Evolutionary conservation across 805 yeast genomes (phyloP).

Genomic region (Grigorovia yakushimaensis): DNA sequence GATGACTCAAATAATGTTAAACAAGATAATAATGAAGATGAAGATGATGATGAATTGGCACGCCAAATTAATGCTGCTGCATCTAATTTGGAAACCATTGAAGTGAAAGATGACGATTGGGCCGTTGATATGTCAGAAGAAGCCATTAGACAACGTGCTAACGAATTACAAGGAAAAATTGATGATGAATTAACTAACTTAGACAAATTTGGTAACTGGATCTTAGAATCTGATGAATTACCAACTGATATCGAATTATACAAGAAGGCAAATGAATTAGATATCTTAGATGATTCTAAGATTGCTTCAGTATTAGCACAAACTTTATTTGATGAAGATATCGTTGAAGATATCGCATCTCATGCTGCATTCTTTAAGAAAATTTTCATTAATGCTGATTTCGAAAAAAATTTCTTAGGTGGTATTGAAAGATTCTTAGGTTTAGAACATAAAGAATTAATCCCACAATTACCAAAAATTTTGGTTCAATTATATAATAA

Average conservation of each 20-base stretch:
- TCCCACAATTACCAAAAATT: conserved; percentile 69
- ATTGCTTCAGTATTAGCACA: conserved; percentile 90
- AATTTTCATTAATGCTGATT: conserved; percentile 48
- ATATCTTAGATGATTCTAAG: conserved; percentile 58
- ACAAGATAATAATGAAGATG: conserved; percentile 41
- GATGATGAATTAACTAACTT: conserved; percentile 40
- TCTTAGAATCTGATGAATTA: conserved; percentile 50
- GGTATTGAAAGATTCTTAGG: conserved; percentile 94
- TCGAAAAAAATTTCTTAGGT: conserved; percentile 85
- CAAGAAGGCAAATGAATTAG: conserved; percentile 77
- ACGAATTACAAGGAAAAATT: conserved; percentile 63
- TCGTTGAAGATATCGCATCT: conserved; percentile 57
- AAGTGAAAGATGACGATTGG: conserved; percentile 87
- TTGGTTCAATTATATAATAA: conserved; percentile 71
- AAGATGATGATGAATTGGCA: conserved; percentile 63
- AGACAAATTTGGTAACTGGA: conserved; percentile 86
- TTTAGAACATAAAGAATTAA: conserved; percentile 60
- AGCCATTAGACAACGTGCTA: conserved; percentile 87
- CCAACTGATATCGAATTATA: conserved; percentile 86
- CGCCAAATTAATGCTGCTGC: conserved; percentile 80
- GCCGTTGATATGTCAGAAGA: conserved; percentile 95
- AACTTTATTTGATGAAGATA: conserved; percentile 69
- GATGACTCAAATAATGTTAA: conserved; percentile 24
- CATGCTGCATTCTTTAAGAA: conserved; percentile 81
- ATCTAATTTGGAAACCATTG: conserved; percentile 52